These are phyloP conservation scores for Leishmania gerbilli DNA, from an alignment of 208 protist genomes.

Conservation along the genomic window DNA sequence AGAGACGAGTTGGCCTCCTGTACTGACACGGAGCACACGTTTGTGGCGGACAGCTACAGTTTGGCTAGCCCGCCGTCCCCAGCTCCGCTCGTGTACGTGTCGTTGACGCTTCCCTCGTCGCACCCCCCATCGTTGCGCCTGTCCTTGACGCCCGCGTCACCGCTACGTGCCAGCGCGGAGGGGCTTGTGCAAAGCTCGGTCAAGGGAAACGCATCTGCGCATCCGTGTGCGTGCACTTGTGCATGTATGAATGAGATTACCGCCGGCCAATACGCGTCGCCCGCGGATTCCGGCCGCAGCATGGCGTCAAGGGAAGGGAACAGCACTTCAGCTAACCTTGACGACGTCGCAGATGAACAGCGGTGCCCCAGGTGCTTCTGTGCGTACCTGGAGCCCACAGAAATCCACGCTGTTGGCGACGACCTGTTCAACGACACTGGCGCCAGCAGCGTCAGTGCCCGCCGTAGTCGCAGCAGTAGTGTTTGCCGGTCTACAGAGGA, in stretches of 20 bases:
- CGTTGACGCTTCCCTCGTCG: not conserved
- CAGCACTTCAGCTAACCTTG: not conserved
- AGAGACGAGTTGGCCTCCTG: slow-evolving; percentile 19
- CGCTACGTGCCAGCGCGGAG: not conserved
- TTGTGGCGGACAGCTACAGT: not conserved
- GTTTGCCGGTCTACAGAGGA: not conserved
- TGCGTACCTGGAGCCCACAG: not conserved
- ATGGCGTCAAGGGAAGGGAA: not conserved
- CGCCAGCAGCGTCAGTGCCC: slow-evolving; percentile 1
- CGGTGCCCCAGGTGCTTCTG: not conserved
- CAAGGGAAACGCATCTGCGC: not conserved
- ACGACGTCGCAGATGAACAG: not conserved
- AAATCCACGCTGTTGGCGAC: not conserved
- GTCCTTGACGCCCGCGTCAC: not conserved
- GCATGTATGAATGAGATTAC: not conserved
- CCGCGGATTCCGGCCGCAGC: not conserved
- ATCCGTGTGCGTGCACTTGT: not conserved
- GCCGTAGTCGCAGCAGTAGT: not conserved
- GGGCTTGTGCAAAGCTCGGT: not conserved
- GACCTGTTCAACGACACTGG: not conserved
- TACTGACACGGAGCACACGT: slow-evolving; percentile 3
- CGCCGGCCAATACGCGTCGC: not conserved
- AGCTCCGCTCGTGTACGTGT: slow-evolving; percentile 18
- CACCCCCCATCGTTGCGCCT: not conserved
- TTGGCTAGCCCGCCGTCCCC: slow-evolving; percentile 3